phyloP scores from a whole-genome alignment of 2,329 filamentous ascomycete species.

The Lasiodiplodia gonubiensis region DNA sequence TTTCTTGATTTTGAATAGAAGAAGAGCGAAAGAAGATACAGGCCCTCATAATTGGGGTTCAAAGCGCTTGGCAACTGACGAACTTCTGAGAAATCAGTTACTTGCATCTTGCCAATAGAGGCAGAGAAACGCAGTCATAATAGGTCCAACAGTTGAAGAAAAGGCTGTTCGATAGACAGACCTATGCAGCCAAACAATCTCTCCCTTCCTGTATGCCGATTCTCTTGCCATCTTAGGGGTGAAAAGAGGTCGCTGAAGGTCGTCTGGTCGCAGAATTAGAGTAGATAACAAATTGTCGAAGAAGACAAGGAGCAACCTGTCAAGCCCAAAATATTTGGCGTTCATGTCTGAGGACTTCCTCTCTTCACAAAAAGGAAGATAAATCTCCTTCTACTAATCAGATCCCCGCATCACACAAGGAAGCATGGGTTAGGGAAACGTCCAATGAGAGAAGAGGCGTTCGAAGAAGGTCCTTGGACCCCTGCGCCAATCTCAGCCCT shows the following conservation, averaged over 20 bases:
- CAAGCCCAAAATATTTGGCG: background rate
- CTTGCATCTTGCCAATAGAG: background rate
- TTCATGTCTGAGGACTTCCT: background rate
- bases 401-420: too few species aligned
- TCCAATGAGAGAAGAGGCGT: constrained; percentile 8
- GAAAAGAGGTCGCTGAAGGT: background rate
- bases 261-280: background rate
- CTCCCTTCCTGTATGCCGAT: background rate
- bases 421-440: background rate
- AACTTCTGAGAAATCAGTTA: background rate
- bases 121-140: background rate
- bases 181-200: background rate
- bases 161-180: background rate
- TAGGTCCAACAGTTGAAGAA: background rate
- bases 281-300: background rate
- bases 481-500: constrained; percentile 27
- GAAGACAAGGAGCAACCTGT: background rate
- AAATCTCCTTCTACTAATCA: background rate
- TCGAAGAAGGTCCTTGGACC: background rate
- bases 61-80: background rate
- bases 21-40: background rate
- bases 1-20: background rate
- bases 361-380: background rate
- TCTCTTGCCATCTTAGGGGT: background rate
- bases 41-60: background rate